Conservation (phyloP, 2,329 filamentous ascomycete genomes). For the Ophiocordyceps camponoti-rufipedis region DNA sequence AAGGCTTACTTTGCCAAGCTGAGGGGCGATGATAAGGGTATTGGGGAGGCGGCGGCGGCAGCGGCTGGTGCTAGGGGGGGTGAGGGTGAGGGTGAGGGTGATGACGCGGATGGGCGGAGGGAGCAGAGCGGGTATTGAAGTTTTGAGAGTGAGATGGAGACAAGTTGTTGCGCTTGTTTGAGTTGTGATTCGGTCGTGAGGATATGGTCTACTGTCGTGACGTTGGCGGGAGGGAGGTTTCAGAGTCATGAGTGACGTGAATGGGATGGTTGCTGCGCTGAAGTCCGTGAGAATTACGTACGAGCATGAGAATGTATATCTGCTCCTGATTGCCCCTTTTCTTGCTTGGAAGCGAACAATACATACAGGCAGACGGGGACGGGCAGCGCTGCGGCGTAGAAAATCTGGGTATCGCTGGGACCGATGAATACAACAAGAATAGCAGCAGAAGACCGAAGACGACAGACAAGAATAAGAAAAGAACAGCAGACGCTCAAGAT, state of each 20-base stretch:
- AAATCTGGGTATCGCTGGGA: not conserved
- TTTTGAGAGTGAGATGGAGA: not conserved
- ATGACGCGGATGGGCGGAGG: conserved; percentile 16
- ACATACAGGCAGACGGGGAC: not conserved
- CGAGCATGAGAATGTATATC: not conserved
- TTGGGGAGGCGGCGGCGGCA: conserved; percentile 39
- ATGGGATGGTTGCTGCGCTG: not conserved
- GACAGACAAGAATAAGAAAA: not conserved
- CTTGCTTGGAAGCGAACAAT: not conserved
- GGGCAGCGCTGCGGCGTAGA: not conserved
- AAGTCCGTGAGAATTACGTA: not conserved
- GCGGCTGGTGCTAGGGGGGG: conserved; percentile 14
- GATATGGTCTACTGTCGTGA: not conserved
- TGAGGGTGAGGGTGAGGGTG: conserved; percentile 13
- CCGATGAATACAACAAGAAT: not conserved
- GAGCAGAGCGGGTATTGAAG: conserved; percentile 35
- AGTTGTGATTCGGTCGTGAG: not conserved
- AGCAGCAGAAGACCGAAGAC: too few species aligned
- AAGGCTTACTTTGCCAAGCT: conserved; percentile 92
- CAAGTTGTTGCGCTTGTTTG: not conserved
- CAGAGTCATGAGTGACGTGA: not conserved
- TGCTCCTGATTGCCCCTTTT: not conserved
- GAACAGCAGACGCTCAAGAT: not conserved
- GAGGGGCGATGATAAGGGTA: conserved; percentile 66
- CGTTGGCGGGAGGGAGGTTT: not conserved